Base-by-base conservation (phyloP, 2,329 filamentous ascomycete species). In the Aureobasidium sp. region DNA sequence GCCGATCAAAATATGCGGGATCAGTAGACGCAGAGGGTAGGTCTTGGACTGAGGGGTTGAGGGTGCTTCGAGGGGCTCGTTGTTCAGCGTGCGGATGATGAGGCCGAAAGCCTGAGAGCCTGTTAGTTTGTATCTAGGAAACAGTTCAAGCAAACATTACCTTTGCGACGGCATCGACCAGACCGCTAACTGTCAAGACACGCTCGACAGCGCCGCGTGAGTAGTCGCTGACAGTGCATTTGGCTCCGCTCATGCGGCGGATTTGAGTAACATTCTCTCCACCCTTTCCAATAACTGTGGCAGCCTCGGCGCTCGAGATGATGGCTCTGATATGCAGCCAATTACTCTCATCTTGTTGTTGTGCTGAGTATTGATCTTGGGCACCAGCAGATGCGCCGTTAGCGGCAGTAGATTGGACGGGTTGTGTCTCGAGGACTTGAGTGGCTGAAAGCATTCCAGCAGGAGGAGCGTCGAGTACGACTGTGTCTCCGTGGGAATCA, bases 251-350 rank as follows among this genome's bases (percentile, higher is more conserved):
- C 78, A 96, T 83, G 74, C 90, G 91, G 68, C 94, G 87, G 72
- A 99, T 97, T 78, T 96, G 91, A 68, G 92, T 96, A 52, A 99
- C 94, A 72, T 99, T 99, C 81, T 99, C 94, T 73, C 94, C 94
- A 66, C 92, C 93, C 79, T 99, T 99, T 73, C 94, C 94, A 76
- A 99, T 99, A 68, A 97, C 91, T 53, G 94, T 99, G 42, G 94
- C 94, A 68, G 94, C 94, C 77, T 99, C 94, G 50, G 91, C 91
- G 76, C 93, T 99, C 58, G 93, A 96, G 70, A 99, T 99, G 70
- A 97, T 92, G 62, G 94, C 91, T 68, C 94, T 89, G 70, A 99
- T 90, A 74, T 99, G 94, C 68, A 99, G 92, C 93, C 94, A 99
- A 51, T 87, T 87, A 52, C 89, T 91, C 80, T 99, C 94, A 72